A percentile compares a stretch with the other conserved stretches of the same genome.
These are phyloP conservation scores for Trichothecium roseum DNA, from an alignment of 2,329 filamentous ascomycete species.

Conservation along the genomic window DNA sequence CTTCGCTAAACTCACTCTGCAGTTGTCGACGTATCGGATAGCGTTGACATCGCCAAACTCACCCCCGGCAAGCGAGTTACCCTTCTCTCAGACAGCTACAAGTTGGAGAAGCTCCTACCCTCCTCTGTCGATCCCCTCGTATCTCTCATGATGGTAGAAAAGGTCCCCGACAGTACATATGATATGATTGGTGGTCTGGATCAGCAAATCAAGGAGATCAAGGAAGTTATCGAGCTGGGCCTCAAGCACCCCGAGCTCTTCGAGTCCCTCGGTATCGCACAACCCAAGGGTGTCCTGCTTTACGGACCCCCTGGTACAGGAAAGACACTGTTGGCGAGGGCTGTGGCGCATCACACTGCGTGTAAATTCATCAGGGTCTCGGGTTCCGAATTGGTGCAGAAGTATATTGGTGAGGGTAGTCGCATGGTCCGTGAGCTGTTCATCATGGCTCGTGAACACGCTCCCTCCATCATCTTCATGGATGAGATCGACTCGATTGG, in stretches of 20 bases:
- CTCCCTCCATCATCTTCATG: constrained; percentile 99
- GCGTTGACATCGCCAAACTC: constrained; percentile 89
- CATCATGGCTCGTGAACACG: constrained; percentile 97
- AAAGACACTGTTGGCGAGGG: constrained; percentile 89
- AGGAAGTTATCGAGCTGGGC: constrained; percentile 97
- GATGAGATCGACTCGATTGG: constrained; percentile 99
- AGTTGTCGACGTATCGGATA: constrained; percentile 96
- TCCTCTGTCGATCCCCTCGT: constrained; percentile 97
- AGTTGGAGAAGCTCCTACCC: constrained; percentile 95
- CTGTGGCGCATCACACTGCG: constrained; percentile 95
- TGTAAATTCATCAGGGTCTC: constrained; percentile 99
- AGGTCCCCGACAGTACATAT: constrained; percentile 98
- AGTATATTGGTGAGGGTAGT: constrained; percentile 97
- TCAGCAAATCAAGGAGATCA: constrained; percentile 99
- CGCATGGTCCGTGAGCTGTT: constrained; percentile 98
- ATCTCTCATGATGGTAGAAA: constrained; percentile 99
- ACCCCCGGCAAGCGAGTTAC: constrained; percentile 96
- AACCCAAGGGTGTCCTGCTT: constrained; percentile 92
- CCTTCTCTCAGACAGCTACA: constrained; percentile 93
- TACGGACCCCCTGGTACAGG: constrained; percentile 96
- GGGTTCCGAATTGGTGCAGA: constrained; percentile 92
- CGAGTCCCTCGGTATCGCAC: constrained; percentile 96
- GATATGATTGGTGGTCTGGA: constrained; percentile 99
- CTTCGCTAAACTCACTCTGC: constrained; percentile 1
- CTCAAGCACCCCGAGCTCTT: constrained; percentile 98